These are phyloP conservation scores for Candida sonorensis DNA, from an alignment of 805 yeast genomes.

Conservation along the genomic window DNA sequence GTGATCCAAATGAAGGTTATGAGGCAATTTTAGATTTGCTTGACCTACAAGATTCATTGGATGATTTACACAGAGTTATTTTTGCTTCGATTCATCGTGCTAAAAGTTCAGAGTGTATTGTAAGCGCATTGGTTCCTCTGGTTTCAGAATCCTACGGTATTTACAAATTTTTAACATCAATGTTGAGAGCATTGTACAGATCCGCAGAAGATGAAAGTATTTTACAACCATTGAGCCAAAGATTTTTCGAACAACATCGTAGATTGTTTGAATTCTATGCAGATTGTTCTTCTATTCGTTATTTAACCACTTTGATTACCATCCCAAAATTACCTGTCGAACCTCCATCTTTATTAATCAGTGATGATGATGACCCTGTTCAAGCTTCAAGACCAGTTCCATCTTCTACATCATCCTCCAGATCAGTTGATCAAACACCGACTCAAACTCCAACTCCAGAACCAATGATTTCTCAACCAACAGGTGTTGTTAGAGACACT, in stretches of 20 bases:
- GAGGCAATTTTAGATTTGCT: constrained; percentile 81
- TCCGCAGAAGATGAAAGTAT: constrained; percentile 71
- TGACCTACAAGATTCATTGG: constrained; percentile 78
- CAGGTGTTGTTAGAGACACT: constrained; percentile 38
- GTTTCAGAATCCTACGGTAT: constrained; percentile 91
- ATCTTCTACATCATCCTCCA: constrained; percentile 23
- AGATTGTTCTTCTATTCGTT: constrained; percentile 81
- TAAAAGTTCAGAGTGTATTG: constrained; percentile 62
- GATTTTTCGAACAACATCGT: constrained; percentile 65
- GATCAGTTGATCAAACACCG: constrained; percentile 12
- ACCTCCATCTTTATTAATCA: constrained; percentile 51
- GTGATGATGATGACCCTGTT: constrained; percentile 36
- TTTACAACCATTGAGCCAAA: constrained; percentile 61
- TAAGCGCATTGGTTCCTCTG: constrained; percentile 82
- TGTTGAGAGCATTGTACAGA: constrained; percentile 82
- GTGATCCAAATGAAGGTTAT: constrained; percentile 94
- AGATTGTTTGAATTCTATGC: constrained; percentile 78
- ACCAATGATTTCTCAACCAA: constrained; percentile 46
- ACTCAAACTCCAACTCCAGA: constrained; percentile 35
- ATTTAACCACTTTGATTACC: constrained; percentile 71
- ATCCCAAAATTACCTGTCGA: constrained; percentile 60
- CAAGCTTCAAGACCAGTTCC: constrained; percentile 33
- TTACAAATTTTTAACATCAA: constrained; percentile 79
- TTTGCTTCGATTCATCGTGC: constrained; percentile 61
- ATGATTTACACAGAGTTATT: constrained; percentile 67